Evolutionary conservation across 164 flowering plant species (phyloP), one percentile per base, ranked within the genome.

Genomic region (Magnolia kwangsiensis): DNA sequence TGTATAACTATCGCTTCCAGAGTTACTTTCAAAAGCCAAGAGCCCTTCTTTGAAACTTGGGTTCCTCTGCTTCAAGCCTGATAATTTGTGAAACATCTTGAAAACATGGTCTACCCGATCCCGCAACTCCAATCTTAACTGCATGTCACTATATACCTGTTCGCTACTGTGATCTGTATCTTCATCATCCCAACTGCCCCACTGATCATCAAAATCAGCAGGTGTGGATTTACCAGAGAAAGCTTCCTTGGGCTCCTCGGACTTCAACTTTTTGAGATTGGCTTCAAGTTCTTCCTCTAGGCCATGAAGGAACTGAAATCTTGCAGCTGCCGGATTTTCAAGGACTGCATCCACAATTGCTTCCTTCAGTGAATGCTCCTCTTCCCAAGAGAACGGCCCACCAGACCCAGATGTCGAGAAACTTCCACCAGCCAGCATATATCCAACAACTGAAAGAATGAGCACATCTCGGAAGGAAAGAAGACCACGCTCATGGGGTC

Each of bases 371-470:
- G 86, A 82, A 74, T 88, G 94, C 84, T 96, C 99, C 85, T 96
- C 98, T 84, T 93, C 95, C 99, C 99, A 96, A 71, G 99, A 92
- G 78, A 96, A 96, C 18, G 99, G 98, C 50, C 98, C 88, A 73
- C 77, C 87, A 45, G 95, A 89, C 3, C 98, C 96, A 70, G 98
- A 88, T 31, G 96, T 89, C 31, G 96, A 93, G 80, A 96, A 94
- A 81, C 89, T 90, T 81, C 94, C 95, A 82, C 99, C 98, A 27
- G 98, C 99, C 85, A 96, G 86, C 50, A 96, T 89, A 77, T 94
- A 96, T 59, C 98, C 99, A 67, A 71, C 81, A 23, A 88, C 73
- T 45, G 88, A 86, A 7, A 96, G 90, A 67, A 96, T 88, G 77
- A 96, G 82, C 63, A 92, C 93, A 86, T 92, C 98, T 76, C 84